phyloP scores from a whole-genome alignment of 352 stramenopile species.

The Globisporangium camurandrum region DNA sequence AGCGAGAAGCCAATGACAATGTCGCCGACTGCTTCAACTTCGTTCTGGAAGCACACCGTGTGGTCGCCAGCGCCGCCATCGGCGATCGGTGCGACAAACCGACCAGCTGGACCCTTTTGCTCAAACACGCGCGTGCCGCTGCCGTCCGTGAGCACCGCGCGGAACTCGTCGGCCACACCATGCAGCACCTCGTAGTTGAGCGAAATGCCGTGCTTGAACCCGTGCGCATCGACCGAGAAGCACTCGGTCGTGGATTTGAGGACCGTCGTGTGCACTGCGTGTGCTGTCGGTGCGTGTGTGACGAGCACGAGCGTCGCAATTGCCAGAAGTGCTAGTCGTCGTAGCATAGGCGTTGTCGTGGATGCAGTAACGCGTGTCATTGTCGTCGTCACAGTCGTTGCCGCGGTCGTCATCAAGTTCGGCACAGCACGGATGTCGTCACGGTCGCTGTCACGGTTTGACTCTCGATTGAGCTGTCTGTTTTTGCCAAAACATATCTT shows the following conservation, averaged over 20 bases:
- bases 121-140: slow-evolving; percentile 49
- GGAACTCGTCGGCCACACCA: slow-evolving; percentile 63
- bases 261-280: slow-evolving; percentile 46
- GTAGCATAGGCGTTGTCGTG: too few relatives aligned
- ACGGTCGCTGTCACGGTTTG: neutral
- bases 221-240: slow-evolving; percentile 63
- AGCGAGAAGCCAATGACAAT: slow-evolving; percentile 83
- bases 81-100: slow-evolving; percentile 48
- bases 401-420: too few relatives aligned
- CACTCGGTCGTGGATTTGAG: slow-evolving; percentile 40
- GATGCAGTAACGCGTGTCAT: too few relatives aligned
- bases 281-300: neutral
- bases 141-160: slow-evolving; percentile 57
- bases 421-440: neutral
- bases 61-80: slow-evolving; percentile 34
- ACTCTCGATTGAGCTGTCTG: too few relatives aligned
- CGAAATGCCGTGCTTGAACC: slow-evolving; percentile 77
- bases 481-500: too few relatives aligned
- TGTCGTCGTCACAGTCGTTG: too few relatives aligned
- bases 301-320: slow-evolving; percentile 7
- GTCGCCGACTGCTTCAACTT: slow-evolving; percentile 43
- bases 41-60: slow-evolving; percentile 75
- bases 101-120: slow-evolving; percentile 38
- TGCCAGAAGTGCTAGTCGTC: slow-evolving; percentile 14
- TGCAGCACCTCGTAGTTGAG: slow-evolving; percentile 81